Evolutionary conservation across 1,139 yeast species (phyloP).

Genomic region (Schizosaccharomyces versatilis): DNA sequence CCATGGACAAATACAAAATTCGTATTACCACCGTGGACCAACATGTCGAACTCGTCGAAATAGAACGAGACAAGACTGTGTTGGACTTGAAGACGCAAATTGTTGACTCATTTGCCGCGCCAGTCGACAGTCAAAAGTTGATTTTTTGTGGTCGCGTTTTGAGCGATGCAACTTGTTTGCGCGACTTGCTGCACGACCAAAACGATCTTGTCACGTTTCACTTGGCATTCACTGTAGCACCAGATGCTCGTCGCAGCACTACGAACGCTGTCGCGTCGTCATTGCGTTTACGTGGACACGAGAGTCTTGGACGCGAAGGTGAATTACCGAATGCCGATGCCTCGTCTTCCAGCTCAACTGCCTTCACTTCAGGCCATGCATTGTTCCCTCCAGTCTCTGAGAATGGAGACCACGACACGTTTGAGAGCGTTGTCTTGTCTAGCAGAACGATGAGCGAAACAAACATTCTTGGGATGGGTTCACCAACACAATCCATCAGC

Average conservation of each 20-base stretch:
- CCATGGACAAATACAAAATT: background rate
- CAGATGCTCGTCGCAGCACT: background rate
- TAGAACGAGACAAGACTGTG: constrained; percentile 18
- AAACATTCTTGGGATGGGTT: too few relatives aligned
- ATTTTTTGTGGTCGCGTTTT: constrained; percentile 86
- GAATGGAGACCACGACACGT: too few relatives aligned
- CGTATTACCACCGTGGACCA: constrained; percentile 1
- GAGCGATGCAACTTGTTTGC: constrained; percentile 33
- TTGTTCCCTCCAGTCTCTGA: too few relatives aligned
- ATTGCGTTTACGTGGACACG: too few relatives aligned
- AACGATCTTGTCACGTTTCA: constrained; percentile 1
- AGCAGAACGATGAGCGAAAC: too few relatives aligned
- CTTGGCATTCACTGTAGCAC: background rate
- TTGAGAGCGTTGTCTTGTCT: too few relatives aligned
- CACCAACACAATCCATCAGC: too few relatives aligned
- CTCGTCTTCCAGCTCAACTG: too few relatives aligned
- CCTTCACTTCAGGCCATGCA: too few relatives aligned
- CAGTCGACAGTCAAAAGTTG: constrained; percentile 59
- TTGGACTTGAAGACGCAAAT: constrained; percentile 47
- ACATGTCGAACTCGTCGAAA: background rate
- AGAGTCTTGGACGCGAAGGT: too few relatives aligned
- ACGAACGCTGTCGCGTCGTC: background rate
- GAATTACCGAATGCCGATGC: too few relatives aligned
- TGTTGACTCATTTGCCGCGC: constrained; percentile 36
- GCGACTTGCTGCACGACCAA: background rate